Evolutionary conservation across 768 basidiomycete genomes (phyloP).

Genomic region (Lepiota venenata): DNA sequence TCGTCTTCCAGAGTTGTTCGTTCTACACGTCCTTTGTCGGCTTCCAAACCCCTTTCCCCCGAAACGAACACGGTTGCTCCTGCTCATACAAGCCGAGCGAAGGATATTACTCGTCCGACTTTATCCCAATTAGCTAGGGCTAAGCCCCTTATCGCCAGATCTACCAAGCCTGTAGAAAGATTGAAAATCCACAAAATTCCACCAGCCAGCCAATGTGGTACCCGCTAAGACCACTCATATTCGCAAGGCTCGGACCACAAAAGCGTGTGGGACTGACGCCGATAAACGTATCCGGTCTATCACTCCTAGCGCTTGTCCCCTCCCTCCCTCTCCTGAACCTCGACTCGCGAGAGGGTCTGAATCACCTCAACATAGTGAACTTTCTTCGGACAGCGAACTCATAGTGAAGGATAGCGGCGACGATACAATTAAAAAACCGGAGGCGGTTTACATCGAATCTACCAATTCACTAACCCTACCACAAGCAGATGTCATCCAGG

Average conservation of each 20-base stretch:
- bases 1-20: neutral
- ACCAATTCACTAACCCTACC: neutral
- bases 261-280: slow-evolving; percentile 10
- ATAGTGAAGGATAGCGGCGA: neutral
- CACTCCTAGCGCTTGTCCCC: slow-evolving; percentile 30
- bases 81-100: neutral
- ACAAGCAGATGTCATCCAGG: no score
- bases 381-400: neutral
- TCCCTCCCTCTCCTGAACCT: slow-evolving; percentile 33
- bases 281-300: slow-evolving; percentile 15
- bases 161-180: slow-evolving; percentile 14
- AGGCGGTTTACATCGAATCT: neutral
- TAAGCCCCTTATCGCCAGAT: slow-evolving; percentile 14
- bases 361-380: no score
- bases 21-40: neutral
- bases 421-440: neutral
- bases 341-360: neutral
- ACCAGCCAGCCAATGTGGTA: neutral
- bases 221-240: no score
- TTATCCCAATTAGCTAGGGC: slow-evolving; percentile 24
- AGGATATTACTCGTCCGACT: slow-evolving; percentile 23
- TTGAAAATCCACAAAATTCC: slow-evolving; percentile 3
- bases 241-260: neutral
- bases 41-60: neutral
- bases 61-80: neutral